phyloP scores from a whole-genome alignment of 139 green algal genomes.

The Haematococcus sp. region DNA sequence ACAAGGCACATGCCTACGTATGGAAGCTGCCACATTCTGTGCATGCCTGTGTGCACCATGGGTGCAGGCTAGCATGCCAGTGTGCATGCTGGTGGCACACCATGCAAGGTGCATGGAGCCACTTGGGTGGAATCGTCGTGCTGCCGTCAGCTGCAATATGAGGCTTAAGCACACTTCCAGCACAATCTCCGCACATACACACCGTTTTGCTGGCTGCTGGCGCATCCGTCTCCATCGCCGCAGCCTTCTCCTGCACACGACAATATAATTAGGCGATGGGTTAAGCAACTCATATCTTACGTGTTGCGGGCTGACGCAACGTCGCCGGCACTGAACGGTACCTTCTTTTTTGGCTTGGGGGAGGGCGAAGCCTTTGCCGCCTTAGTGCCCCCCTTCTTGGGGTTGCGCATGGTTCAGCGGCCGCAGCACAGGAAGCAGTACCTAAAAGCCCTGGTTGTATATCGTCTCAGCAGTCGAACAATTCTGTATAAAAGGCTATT shows the following conservation, averaged over 20 bases:
- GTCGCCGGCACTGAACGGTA: too few relatives aligned
- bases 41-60: not conserved
- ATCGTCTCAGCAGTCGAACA: too few relatives aligned
- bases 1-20: not conserved
- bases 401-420: slow-evolving; percentile 4
- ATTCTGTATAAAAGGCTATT: too few relatives aligned
- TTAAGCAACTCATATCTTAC: not conserved
- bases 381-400: slow-evolving; percentile 4
- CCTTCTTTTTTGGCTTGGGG: too few relatives aligned
- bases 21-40: not conserved
- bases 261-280: not conserved
- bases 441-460: not conserved
- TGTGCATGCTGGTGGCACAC: not conserved
- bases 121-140: too few relatives aligned
- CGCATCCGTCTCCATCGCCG: too few relatives aligned
- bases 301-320: not conserved
- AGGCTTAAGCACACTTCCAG: too few relatives aligned
- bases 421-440: not conserved
- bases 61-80: not conserved
- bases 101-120: not conserved
- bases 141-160: too few relatives aligned
- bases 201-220: not conserved
- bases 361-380: too few relatives aligned
- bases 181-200: not conserved
- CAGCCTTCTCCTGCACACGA: not conserved